Base-by-base conservation (phyloP, 495 filamentous ascomycete species). In the Aspergillus cavernicola region DNA sequence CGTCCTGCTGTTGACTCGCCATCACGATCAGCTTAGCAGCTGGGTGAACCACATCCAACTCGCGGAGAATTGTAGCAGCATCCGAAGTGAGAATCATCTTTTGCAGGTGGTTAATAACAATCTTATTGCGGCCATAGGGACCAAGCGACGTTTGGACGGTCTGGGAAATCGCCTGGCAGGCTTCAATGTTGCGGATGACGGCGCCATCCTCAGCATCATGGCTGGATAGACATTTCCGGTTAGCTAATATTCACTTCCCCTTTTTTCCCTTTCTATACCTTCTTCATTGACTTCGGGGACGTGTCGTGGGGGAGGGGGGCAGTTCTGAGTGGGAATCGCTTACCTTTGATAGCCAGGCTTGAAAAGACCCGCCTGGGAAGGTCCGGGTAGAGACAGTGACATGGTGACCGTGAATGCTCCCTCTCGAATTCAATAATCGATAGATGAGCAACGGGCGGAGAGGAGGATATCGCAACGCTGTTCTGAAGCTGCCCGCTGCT, bases 21-120 rank as follows among this genome's bases (percentile, higher is more conserved):
- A 99, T 97, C 50, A 99, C 95, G n/a, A 97, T 75, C 45, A 99
- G 77, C 73, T 99, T 99, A 10, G 95, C 95, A 35, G 95, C 95
- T 52, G 95, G 95, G 73, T 99, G 95, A 26, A 99, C 92, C 39
- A 99, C 95, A 66, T 99, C 95, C 67, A 99, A 81, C 70, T 99
- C 95, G 63, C 90, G 87, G 49, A 99, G 79, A 58, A 99, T 99
- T 22, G 93, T 96, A 57, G 95, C 95, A 33, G 95, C 95, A 67
- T 99, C 95, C 39, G 90, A 96, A 53, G 95, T 99, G 53, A 99
- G 80, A 56, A 96, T 92, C 93, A 97, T 96, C 80, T 99, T 99
- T 74, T 96, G 91, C 53, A 99, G 80, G 76, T 99, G 95, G 75
- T 97, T 99, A 80, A 99, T 97, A 76, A 99, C 89, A 70, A 99